A percentile compares a stretch with the other conserved stretches of the same genome.
Conservation (phyloP, 495 filamentous ascomycete species). For the Neurospora sp. region DNA sequence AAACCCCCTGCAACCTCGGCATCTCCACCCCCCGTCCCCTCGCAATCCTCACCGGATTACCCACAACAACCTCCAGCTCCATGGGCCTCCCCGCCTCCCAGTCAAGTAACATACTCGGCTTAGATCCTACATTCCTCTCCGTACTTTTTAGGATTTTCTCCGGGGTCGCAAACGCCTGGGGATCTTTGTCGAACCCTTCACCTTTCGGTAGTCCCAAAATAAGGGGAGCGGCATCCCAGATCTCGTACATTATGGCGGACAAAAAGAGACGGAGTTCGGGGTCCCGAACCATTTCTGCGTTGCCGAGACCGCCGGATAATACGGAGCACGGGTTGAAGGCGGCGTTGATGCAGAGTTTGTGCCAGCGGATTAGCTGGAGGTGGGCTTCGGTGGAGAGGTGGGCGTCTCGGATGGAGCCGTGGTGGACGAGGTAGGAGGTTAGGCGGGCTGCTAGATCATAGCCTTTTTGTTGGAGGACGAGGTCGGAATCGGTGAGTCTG, state of each 20-base stretch:
- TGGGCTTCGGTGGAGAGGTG: conserved; percentile 38
- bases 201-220: conserved; percentile 28
- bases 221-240: conserved; percentile 42
- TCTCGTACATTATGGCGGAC: conserved; percentile 45
- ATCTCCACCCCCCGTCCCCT: conserved; percentile 39
- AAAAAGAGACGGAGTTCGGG: conserved; percentile 39
- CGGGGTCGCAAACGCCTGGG: conserved; percentile 32
- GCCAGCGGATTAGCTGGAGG: conserved; percentile 51
- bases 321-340: conserved; percentile 55
- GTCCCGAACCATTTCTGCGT: conserved; percentile 44
- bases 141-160: conserved; percentile 46
- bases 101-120: conserved; percentile 51
- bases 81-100: conserved; percentile 45
- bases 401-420: conserved; percentile 44
- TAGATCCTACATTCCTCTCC: conserved; percentile 44
- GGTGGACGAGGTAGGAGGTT: conserved; percentile 27
- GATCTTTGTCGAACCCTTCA: neutral
- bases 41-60: conserved; percentile 48
- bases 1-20: conserved; percentile 43
- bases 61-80: conserved; percentile 54
- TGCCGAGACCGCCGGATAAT: conserved; percentile 43
- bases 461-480: conserved; percentile 21
- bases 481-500: conserved; percentile 12
- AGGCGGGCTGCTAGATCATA: conserved; percentile 17
- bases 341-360: conserved; percentile 56